Percentiles rank a stretch among this genome's conserved stretches.
Conservation (phyloP, 108 stramenopile species). For the Parmales sp. region DNA sequence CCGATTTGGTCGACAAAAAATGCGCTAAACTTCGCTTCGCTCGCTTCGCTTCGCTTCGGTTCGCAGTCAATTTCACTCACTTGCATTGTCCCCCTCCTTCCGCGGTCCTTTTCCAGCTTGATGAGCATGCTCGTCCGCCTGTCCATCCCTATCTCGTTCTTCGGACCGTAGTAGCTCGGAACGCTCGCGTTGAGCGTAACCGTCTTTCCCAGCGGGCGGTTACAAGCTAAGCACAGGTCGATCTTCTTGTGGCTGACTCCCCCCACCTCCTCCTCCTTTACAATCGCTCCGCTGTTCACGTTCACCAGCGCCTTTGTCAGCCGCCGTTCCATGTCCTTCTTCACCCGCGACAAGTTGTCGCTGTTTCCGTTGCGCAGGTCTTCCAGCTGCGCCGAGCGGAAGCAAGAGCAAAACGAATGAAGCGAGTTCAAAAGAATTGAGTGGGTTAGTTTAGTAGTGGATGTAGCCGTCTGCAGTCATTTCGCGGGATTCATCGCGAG, state of each 20-base stretch:
- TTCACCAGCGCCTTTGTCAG: not conserved
- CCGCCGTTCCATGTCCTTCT: not conserved
- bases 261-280: not conserved
- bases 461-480: too few relatives aligned
- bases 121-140: slow-evolving; percentile 1
- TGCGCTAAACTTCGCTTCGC: too few relatives aligned
- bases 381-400: not conserved
- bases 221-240: slow-evolving; percentile 7
- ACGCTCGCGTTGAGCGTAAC: not conserved
- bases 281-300: not conserved
- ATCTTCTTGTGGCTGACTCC: not conserved
- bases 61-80: too few relatives aligned
- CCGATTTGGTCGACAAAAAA: too few relatives aligned
- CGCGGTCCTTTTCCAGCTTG: not conserved
- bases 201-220: not conserved
- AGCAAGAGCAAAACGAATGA: not conserved
- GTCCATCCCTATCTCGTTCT: not conserved
- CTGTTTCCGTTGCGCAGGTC: slow-evolving; percentile 6
- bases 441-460: too few relatives aligned
- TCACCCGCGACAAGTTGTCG: too few relatives aligned
- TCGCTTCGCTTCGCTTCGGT: too few relatives aligned
- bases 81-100: not conserved
- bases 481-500: too few relatives aligned
- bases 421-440: too few relatives aligned
- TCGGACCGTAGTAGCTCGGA: not conserved